A percentile compares a stretch with the other conserved stretches of the same genome.
These are phyloP conservation scores for Sclerotinia trifoliorum DNA, from an alignment of 2,329 filamentous ascomycete species.

Conservation along the genomic window DNA sequence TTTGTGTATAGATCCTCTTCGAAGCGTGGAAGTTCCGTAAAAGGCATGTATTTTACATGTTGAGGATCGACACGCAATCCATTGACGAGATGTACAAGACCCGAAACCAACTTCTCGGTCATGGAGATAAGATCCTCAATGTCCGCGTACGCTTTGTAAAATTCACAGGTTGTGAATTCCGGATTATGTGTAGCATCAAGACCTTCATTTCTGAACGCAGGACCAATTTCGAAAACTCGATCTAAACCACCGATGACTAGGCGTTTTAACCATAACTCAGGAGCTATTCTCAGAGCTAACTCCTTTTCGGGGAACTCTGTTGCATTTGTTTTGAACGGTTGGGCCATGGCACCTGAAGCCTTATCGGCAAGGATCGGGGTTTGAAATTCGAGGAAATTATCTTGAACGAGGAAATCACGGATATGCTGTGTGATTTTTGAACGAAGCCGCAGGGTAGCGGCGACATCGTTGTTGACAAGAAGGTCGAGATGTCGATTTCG, in stretches of 20 bases:
- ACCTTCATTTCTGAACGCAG: slow-evolving; percentile 90
- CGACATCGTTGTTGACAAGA: slow-evolving; percentile 67
- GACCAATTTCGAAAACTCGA: slow-evolving; percentile 88
- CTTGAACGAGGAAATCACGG: slow-evolving; percentile 68
- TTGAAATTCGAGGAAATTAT: slow-evolving; percentile 80
- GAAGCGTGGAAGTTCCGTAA: slow-evolving; percentile 45
- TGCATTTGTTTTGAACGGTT: slow-evolving; percentile 78
- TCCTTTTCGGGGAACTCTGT: slow-evolving; percentile 71
- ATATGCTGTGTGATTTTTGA: slow-evolving; percentile 72
- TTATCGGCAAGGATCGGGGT: slow-evolving; percentile 83
- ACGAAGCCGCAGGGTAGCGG: slow-evolving; percentile 71
- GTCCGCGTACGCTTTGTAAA: slow-evolving; percentile 83
- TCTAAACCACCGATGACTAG: slow-evolving; percentile 87
- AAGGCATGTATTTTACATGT: slow-evolving; percentile 33
- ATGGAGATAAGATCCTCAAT: slow-evolving; percentile 70
- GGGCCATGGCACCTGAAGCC: slow-evolving; percentile 83
- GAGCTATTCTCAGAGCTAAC: slow-evolving; percentile 81
- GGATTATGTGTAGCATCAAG: slow-evolving; percentile 91
- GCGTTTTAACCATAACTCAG: slow-evolving; percentile 92
- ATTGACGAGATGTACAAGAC: slow-evolving; percentile 54
- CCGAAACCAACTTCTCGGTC: slow-evolving; percentile 69
- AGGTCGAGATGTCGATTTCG: slow-evolving; percentile 83
- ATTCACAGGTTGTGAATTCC: slow-evolving; percentile 97
- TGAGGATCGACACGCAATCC: slow-evolving; percentile 48
- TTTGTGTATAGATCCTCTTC: slow-evolving; percentile 50